Evolutionary conservation across 2,329 filamentous ascomycete species (phyloP).

Genomic region (Verticillium klebahnii): DNA sequence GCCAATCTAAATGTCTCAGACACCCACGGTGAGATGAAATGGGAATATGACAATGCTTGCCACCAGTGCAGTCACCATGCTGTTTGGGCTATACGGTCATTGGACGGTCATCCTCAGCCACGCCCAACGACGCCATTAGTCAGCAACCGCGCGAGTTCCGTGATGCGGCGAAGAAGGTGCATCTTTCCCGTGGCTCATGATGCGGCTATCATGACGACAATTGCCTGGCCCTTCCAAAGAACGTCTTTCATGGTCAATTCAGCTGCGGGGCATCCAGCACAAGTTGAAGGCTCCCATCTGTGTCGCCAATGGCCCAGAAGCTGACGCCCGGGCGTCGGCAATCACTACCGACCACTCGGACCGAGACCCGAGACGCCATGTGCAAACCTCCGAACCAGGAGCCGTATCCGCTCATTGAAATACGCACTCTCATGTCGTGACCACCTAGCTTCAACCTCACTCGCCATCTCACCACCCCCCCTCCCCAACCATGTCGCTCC

Average conservation of each 20-base stretch:
- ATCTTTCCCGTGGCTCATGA: background rate
- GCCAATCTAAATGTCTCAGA: background rate
- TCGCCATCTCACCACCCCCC: constrained; percentile 11
- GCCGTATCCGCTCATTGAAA: background rate
- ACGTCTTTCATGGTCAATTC: too few relatives aligned
- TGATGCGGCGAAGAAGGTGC: background rate
- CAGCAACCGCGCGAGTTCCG: background rate
- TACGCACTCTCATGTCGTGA: background rate
- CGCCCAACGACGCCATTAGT: background rate
- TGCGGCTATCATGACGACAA: too few relatives aligned
- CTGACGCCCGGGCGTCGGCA: background rate
- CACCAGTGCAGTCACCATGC: background rate
- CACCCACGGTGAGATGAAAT: background rate
- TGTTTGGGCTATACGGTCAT: too few relatives aligned
- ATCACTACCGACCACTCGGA: background rate
- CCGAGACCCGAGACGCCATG: background rate
- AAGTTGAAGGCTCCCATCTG: background rate
- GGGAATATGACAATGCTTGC: background rate
- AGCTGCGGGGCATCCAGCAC: background rate
- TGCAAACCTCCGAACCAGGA: background rate
- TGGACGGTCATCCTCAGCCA: background rate
- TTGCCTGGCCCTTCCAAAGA: too few relatives aligned
- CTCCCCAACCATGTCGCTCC: constrained; percentile 25
- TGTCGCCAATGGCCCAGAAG: background rate
- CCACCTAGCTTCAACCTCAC: background rate